These are phyloP conservation scores for Chlorella sorokiniana DNA, from an alignment of 139 green algal species.

Conservation along the genomic window DNA sequence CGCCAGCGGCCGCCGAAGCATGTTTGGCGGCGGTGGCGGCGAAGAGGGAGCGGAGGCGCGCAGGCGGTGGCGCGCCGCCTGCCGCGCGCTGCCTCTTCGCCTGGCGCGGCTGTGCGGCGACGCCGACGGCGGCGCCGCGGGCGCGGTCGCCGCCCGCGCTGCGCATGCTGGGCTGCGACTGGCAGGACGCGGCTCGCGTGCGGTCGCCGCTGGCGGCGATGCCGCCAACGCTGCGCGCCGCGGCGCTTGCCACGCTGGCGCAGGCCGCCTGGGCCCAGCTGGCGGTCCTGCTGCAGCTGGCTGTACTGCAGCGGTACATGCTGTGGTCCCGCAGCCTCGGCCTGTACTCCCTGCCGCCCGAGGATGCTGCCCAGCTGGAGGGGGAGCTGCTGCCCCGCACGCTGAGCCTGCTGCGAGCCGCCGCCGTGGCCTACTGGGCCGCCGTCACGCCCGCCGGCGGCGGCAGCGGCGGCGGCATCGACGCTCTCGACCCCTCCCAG, in stretches of 20 bases:
- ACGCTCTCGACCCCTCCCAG: slow-evolving; percentile 1
- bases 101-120: slow-evolving; percentile 12
- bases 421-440: slow-evolving; percentile 28
- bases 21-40: not conserved
- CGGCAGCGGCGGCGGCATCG: not conserved
- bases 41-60: not conserved
- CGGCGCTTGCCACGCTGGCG: slow-evolving; percentile 5
- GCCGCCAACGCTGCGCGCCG: not conserved
- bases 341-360: not conserved
- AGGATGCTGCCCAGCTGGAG: slow-evolving; percentile 10
- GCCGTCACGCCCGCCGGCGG: slow-evolving; percentile 5
- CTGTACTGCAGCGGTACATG: slow-evolving; percentile 27
- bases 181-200: not conserved
- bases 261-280: slow-evolving; percentile 13
- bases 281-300: slow-evolving; percentile 13
- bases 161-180: not conserved
- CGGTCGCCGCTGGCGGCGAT: not conserved
- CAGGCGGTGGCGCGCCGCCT: not conserved
- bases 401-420: slow-evolving; percentile 14
- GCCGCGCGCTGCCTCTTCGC: slow-evolving; percentile 23
- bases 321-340: slow-evolving; percentile 6
- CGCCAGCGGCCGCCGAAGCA: not conserved
- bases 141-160: not conserved
- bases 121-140: not conserved
- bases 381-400: not conserved